Base-by-base conservation (phyloP, 2,329 filamentous ascomycete species). In the Gnomoniopsis smithogilvyi region DNA sequence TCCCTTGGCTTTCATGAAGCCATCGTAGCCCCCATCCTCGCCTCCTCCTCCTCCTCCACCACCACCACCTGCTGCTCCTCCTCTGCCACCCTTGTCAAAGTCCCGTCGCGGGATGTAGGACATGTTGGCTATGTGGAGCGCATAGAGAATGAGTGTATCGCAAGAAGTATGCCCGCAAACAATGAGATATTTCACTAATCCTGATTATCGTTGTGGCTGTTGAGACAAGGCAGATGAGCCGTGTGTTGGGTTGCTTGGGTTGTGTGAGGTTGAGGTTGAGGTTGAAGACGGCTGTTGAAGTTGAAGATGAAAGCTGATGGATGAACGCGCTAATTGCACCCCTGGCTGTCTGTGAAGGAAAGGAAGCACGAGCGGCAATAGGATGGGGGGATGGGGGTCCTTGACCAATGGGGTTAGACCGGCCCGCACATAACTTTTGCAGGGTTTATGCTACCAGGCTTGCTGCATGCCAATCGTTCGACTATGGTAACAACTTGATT, bases 31-130 rank as follows among this genome's bases (percentile, higher is more conserved):
- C 46, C 58, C 61, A 11, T 62, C 61, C 15, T 58, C 60, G 2
- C 60, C 53, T 34, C 56, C 56, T 45, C 57, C 57, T 3, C 46
- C 57, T 10, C 57, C 43, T 2, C 43, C 34, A 17, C 30, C 50
- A 3, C 41, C 52, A 3, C 67, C 50, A 19, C 34, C 51, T 6
- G 19, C 53, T 19, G 67, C 74, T 19, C 72, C 70, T 48, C 63
- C 62, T 19, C 64, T 60, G 45, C 64, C 67, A 38, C 64, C 66
- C 51, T 64, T 66, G 50, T 60, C 63, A 17, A 78, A 74, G 65
- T 81, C 80, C 67, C 79, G 77, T 64, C 80, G 77, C 70, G 78
- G 76, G 74, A 82, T 80, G 69, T 81, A 82, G 67, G 80, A 77
- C 80, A 83, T 83, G 66, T 61, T 66, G 62, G 56, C 53, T 62